A percentile compares a stretch with the other conserved stretches of the same genome.
phyloP scores from a whole-genome alignment of 2,329 filamentous ascomycete species.

The Nothophaeocryptopus gaeumannii region DNA sequence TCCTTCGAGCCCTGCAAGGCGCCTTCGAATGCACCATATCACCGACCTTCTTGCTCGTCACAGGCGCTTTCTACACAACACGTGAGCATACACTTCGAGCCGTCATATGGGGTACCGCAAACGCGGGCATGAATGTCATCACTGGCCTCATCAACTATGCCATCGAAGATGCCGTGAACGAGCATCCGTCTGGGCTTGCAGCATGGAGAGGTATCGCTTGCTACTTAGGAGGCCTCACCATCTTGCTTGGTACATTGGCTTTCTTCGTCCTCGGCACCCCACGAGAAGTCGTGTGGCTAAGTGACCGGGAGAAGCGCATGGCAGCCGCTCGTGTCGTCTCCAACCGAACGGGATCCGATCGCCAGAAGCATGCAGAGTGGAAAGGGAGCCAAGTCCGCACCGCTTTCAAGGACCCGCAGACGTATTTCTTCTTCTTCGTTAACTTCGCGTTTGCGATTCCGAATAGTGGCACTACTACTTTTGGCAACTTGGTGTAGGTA shows the following conservation, averaged over 20 bases:
- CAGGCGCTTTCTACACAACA: slow-evolving; percentile 9
- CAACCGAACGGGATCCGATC: slow-evolving; percentile 17
- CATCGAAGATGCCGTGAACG: slow-evolving; percentile 12
- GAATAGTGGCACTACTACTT: slow-evolving; percentile 12
- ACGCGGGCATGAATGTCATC: slow-evolving; percentile 15
- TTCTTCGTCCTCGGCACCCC: slow-evolving; percentile 17
- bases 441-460: slow-evolving; percentile 15
- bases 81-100: slow-evolving; percentile 10
- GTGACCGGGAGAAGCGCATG: slow-evolving; percentile 11
- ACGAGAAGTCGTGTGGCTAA: slow-evolving; percentile 15
- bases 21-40: slow-evolving; percentile 16
- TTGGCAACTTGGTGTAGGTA: slow-evolving; percentile 8
- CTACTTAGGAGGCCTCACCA: slow-evolving; percentile 15
- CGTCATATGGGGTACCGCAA: slow-evolving; percentile 9
- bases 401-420: slow-evolving; percentile 13
- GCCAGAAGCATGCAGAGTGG: slow-evolving; percentile 14
- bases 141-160: slow-evolving; percentile 14
- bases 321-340: slow-evolving; percentile 15
- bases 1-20: slow-evolving; percentile 13
- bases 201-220: slow-evolving; percentile 16
- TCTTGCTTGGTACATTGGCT: slow-evolving; percentile 12
- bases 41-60: slow-evolving; percentile 11
- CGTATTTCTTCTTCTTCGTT: slow-evolving; percentile 16
- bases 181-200: slow-evolving; percentile 6
- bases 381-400: slow-evolving; percentile 17